Conservation (phyloP, 176 grass and related monocot species). For the Bonia amplexicaulis region DNA sequence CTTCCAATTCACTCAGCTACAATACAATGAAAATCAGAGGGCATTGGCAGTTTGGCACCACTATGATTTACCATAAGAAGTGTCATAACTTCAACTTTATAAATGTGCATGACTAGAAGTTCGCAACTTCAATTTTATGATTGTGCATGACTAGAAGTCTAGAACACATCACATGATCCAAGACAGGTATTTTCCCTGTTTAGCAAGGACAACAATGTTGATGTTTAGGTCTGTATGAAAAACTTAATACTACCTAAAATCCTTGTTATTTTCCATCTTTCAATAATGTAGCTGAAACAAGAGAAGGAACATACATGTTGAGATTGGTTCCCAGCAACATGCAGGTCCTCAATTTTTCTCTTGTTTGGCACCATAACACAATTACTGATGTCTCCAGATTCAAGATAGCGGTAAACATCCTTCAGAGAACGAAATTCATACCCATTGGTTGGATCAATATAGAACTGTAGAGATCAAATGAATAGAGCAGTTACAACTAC, state of each 20-base stretch:
- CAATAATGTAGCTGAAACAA: neutral
- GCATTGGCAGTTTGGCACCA: neutral
- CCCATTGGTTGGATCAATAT: slow-evolving; percentile 59
- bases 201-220: neutral
- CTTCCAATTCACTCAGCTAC: neutral
- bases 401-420: slow-evolving; percentile 48
- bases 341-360: slow-evolving; percentile 39
- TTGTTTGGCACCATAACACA: slow-evolving; percentile 35
- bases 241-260: neutral
- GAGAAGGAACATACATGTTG: slow-evolving; percentile 40
- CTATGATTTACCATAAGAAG: slow-evolving; percentile 3
- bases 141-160: neutral
- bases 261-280: neutral
- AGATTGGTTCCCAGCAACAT: slow-evolving; percentile 19
- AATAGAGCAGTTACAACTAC: neutral
- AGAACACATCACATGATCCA: neutral
- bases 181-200: neutral
- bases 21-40: neutral
- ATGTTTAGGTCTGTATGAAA: neutral
- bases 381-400: slow-evolving; percentile 38
- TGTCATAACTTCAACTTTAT: neutral
- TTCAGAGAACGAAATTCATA: slow-evolving; percentile 62
- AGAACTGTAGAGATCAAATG: slow-evolving; percentile 53
- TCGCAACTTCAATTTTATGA: neutral
- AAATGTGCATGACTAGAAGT: neutral